Percentiles rank a stretch among this genome's conserved stretches.
Evolutionary conservation across 2,329 filamentous ascomycete species (phyloP).

Genomic region (Aspergillus brunneoviolaceus): DNA sequence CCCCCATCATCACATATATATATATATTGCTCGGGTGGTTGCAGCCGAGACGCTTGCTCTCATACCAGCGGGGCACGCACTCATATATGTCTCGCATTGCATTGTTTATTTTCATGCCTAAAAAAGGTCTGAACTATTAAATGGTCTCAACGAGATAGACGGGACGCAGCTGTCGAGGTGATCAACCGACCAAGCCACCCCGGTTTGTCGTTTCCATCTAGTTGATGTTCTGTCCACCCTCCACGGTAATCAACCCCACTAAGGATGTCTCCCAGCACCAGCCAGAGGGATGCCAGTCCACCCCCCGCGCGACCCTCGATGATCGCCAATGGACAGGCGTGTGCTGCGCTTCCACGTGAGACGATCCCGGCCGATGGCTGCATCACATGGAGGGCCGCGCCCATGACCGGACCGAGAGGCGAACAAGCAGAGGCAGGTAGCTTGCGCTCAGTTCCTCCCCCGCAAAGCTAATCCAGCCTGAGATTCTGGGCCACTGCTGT

Average conservation of each 20-base stretch:
- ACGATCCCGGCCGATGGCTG: not conserved
- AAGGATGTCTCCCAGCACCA: not conserved
- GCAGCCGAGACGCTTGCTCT: not conserved
- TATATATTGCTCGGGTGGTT: not conserved
- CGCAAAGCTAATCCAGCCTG: constrained; percentile 11
- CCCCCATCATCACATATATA: not conserved
- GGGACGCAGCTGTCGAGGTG: not conserved
- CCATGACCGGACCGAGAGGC: constrained; percentile 7
- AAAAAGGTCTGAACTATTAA: no score
- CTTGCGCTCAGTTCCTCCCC: constrained; percentile 2
- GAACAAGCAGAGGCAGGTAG: not conserved
- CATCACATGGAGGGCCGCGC: constrained; percentile 11
- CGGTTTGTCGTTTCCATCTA: not conserved
- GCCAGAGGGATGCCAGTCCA: not conserved
- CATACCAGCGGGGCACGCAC: not conserved
- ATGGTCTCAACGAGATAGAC: not conserved
- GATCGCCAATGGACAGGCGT: not conserved
- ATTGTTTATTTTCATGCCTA: not conserved
- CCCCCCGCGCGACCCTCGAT: not conserved
- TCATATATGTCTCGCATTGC: not conserved
- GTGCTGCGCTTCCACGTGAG: constrained; percentile 4
- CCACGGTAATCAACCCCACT: not conserved
- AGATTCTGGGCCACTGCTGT: constrained; percentile 3
- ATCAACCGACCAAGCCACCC: not conserved
- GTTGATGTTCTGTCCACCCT: not conserved